Evolutionary conservation across 352 stramenopile genomes (phyloP).

Genomic region (Pythium periplocum): DNA sequence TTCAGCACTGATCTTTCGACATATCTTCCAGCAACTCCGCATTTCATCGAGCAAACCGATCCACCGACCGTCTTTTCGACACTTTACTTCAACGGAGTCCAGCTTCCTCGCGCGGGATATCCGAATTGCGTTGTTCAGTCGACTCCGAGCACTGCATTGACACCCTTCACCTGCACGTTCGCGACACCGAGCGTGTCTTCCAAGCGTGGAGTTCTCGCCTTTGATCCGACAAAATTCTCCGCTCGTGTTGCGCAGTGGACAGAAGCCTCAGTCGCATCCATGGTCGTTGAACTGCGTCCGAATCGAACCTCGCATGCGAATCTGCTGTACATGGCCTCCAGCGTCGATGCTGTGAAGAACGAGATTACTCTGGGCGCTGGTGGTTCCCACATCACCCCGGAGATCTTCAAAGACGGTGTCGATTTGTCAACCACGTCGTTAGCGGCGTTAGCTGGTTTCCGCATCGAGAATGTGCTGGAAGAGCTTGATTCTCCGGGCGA

Average conservation of each 20-base stretch:
- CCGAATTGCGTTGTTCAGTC: slow-evolving; percentile 37
- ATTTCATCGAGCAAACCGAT: slow-evolving; percentile 6
- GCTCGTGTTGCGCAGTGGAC: slow-evolving; percentile 35
- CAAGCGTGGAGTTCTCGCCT: slow-evolving; percentile 16
- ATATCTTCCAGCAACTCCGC: slow-evolving; percentile 22
- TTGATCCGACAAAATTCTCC: slow-evolving; percentile 38
- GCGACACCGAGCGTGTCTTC: slow-evolving; percentile 3
- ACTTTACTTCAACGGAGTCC: slow-evolving; percentile 43
- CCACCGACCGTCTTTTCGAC: slow-evolving; percentile 34
- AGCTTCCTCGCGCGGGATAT: slow-evolving; percentile 46
- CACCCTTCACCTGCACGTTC: slow-evolving; percentile 37
- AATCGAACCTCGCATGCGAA: slow-evolving; percentile 26
- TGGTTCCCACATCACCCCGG: slow-evolving; percentile 39
- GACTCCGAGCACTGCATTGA: slow-evolving; percentile 1
- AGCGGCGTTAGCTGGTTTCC: slow-evolving; percentile 23
- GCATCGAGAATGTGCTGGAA: slow-evolving; percentile 58
- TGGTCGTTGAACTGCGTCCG: slow-evolving; percentile 30
- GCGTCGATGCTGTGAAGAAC: slow-evolving; percentile 15
- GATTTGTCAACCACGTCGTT: slow-evolving; percentile 4
- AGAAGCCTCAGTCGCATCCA: slow-evolving; percentile 1
- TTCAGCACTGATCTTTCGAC: slow-evolving; percentile 46
- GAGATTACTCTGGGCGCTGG: slow-evolving; percentile 39
- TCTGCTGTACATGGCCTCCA: slow-evolving; percentile 33
- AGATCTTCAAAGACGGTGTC: slow-evolving; percentile 31
- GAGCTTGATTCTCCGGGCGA: slow-evolving; percentile 59